Conservation (phyloP, 768 basidiomycete genomes). For the Boletus subparvulus region DNA sequence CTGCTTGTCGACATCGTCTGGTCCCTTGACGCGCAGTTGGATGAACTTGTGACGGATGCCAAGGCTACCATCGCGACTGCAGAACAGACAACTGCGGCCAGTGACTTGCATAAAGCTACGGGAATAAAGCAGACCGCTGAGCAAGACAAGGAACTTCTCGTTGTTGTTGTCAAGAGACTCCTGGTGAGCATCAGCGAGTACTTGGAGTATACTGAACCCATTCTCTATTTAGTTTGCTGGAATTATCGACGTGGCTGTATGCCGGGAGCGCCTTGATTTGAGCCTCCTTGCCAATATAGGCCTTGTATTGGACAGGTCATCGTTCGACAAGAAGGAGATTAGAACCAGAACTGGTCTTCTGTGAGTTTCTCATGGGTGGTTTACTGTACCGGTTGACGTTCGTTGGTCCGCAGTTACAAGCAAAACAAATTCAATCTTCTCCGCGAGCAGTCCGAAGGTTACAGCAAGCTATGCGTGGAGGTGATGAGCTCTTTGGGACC, state of each 20-base stretch:
- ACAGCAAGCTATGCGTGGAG: constrained; percentile 87
- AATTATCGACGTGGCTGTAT: constrained; percentile 58
- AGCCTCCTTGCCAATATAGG: constrained; percentile 60
- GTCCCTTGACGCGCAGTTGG: constrained; percentile 75
- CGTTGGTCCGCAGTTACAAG: constrained; percentile 66
- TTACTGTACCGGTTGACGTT: not conserved
- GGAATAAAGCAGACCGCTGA: constrained; percentile 55
- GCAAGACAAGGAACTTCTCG: constrained; percentile 61
- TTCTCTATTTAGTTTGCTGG: constrained; percentile 46
- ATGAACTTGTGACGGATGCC: constrained; percentile 63
- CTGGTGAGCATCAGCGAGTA: constrained; percentile 41
- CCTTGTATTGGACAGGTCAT: constrained; percentile 63
- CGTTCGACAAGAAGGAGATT: constrained; percentile 78
- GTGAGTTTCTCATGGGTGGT: constrained; percentile 44
- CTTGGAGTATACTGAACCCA: not conserved
- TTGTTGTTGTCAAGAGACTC: constrained; percentile 57
- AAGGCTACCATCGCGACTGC: constrained; percentile 40
- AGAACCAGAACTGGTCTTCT: constrained; percentile 78
- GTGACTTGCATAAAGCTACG: constrained; percentile 34
- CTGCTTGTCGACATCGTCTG: constrained; percentile 77
- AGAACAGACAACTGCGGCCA: constrained; percentile 23
- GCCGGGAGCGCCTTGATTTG: constrained; percentile 75
- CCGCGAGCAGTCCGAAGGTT: constrained; percentile 96
- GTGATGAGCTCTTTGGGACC: constrained; percentile 75
- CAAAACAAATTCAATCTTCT: constrained; percentile 98